These are phyloP conservation scores for Heterobasidion irregulare DNA, from an alignment of 1,284 basidiomycete species.

Conservation along the genomic window DNA sequence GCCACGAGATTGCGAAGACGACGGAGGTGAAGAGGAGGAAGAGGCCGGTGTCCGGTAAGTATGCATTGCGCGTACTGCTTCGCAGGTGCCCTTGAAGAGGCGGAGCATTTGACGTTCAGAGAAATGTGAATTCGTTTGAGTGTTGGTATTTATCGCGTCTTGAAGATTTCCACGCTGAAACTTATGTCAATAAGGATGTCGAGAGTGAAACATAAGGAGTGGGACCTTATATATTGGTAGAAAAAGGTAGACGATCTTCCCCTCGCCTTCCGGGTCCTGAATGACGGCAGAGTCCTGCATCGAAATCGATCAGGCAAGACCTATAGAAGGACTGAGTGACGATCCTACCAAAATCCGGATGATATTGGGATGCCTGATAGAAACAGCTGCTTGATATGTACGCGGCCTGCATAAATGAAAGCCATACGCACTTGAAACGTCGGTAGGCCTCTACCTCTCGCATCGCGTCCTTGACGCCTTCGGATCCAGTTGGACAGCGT, in stretches of 20 bases:
- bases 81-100: conserved; percentile 90
- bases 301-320: conserved; percentile 6
- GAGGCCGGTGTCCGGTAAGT: conserved; percentile 53
- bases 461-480: conserved; percentile 82
- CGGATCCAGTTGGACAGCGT: conserved; percentile 73
- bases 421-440: conserved; percentile 69
- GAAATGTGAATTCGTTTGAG: conserved; percentile 78
- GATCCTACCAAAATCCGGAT: conserved; percentile 69
- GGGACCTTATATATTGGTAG: conserved; percentile 78
- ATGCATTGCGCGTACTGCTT: conserved; percentile 92
- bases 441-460: conserved; percentile 87
- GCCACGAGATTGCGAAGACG: conserved; percentile 15
- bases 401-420: not conserved
- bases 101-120: conserved; percentile 84
- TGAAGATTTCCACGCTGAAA: conserved; percentile 83
- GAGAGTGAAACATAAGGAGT: conserved; percentile 1
- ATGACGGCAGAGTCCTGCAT: conserved; percentile 85
- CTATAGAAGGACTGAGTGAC: not conserved
- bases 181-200: conserved; percentile 2
- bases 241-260: conserved; percentile 92
- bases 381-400: not conserved
- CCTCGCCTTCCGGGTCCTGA: conserved; percentile 88
- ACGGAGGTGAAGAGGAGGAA: conserved; percentile 16
- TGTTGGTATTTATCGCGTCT: conserved; percentile 86
- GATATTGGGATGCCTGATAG: conserved; percentile 74